phyloP scores from a whole-genome alignment of 805 yeast species.

The Kluyveromyces nonfermentans region DNA sequence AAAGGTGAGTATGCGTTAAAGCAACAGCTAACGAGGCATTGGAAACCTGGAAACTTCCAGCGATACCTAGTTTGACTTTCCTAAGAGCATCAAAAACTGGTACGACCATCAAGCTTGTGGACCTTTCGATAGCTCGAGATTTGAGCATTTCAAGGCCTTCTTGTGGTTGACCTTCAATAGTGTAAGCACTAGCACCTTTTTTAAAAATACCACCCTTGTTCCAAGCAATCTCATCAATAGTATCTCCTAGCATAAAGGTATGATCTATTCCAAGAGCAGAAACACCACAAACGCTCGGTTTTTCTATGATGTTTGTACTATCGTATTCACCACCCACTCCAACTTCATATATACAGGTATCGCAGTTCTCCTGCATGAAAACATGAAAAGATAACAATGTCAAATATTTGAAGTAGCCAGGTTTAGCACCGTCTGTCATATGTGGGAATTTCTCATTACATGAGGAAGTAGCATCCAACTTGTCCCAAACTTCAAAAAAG shows the following conservation, averaged over 20 bases:
- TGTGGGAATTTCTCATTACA: constrained; percentile 55
- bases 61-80: constrained; percentile 50
- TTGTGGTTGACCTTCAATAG: constrained; percentile 49
- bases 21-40: constrained; percentile 86
- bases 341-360: constrained; percentile 91
- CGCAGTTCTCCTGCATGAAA: constrained; percentile 80
- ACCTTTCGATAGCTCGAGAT: constrained; percentile 60
- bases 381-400: constrained; percentile 88
- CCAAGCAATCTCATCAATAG: constrained; percentile 88
- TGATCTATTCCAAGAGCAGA: constrained; percentile 89
- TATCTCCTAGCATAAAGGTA: constrained; percentile 73
- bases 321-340: constrained; percentile 98
- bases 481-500: constrained; percentile 92
- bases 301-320: constrained; percentile 79
- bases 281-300: constrained; percentile 80
- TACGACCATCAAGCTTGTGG: constrained; percentile 44
- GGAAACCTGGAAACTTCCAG: constrained; percentile 73
- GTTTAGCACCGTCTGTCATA: constrained; percentile 65
- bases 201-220: constrained; percentile 93
- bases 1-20: constrained; percentile 53
- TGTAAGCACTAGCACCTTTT: constrained; percentile 51
- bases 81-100: constrained; percentile 32
- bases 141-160: constrained; percentile 47
- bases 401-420: constrained; percentile 86
- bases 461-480: constrained; percentile 49